Conservation (phyloP, 2,329 filamentous ascomycete genomes). For the Aspergillus uvarum region DNA sequence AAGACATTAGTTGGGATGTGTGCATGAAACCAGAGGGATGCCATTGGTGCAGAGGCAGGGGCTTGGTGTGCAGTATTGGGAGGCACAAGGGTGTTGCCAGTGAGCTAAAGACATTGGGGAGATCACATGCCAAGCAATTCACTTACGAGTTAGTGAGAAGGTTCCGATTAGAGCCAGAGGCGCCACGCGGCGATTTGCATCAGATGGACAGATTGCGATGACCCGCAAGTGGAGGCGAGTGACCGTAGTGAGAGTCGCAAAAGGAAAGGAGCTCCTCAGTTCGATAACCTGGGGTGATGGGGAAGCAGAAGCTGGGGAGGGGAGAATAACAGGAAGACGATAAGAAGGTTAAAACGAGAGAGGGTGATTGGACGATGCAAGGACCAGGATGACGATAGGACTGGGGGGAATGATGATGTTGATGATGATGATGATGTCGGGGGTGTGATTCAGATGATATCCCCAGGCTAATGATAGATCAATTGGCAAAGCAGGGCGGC, state of each 20-base stretch:
- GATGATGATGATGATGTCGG: background rate
- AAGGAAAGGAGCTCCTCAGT: background rate
- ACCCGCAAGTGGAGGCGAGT: slow-evolving; percentile 20
- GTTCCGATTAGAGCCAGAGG: background rate
- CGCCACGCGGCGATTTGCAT: slow-evolving; percentile 1
- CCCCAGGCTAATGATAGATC: too few relatives aligned
- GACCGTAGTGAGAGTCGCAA: too few relatives aligned
- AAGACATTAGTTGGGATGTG: slow-evolving; percentile 14
- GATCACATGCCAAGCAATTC: slow-evolving; percentile 3
- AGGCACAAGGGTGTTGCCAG: background rate
- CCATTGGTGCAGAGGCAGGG: slow-evolving; percentile 4
- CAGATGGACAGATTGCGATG: background rate
- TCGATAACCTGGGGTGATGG: background rate
- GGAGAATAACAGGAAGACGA: background rate
- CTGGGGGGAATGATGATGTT: background rate
- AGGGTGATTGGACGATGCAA: slow-evolving; percentile 3
- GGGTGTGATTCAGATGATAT: background rate
- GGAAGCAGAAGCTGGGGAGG: background rate
- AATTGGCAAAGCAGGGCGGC: too few relatives aligned
- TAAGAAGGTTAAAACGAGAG: background rate
- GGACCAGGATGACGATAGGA: background rate
- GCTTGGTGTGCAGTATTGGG: background rate
- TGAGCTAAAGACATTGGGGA: background rate
- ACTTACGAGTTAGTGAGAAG: slow-evolving; percentile 5
- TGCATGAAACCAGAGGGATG: slow-evolving; percentile 5